phyloP scores from a whole-genome alignment of 192 early-diverging fungal genomes.

The Backusella tuberculispora region DNA sequence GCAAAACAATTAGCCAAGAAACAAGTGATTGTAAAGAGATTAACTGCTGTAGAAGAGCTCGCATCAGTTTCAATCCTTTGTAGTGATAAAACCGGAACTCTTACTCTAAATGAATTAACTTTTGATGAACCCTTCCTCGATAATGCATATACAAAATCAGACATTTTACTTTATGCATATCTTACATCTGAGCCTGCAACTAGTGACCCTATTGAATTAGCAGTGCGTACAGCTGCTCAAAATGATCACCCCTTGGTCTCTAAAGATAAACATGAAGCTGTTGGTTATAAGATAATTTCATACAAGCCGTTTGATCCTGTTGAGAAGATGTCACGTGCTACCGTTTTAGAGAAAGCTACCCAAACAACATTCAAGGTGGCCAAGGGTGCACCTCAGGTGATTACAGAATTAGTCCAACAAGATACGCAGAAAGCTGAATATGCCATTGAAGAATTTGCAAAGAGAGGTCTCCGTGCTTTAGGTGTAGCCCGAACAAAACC shows the following conservation, averaged over 20 bases:
- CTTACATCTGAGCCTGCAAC: conserved; percentile 73
- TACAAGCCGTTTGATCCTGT: conserved; percentile 78
- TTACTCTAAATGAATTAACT: conserved; percentile 76
- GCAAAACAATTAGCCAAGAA: conserved; percentile 71
- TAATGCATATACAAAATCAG: conserved; percentile 48
- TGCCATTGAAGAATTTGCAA: conserved; percentile 63
- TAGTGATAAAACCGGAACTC: conserved; percentile 75
- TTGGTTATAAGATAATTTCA: conserved; percentile 66
- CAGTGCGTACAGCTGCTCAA: conserved; percentile 69
- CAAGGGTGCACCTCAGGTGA: conserved; percentile 81
- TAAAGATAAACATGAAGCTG: conserved; percentile 54
- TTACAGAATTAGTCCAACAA: conserved; percentile 55
- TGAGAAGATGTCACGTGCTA: conserved; percentile 72
- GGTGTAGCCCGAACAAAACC: conserved; percentile 67
- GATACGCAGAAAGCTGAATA: conserved; percentile 51
- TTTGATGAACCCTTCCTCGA: conserved; percentile 72
- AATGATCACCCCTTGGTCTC: conserved; percentile 50
- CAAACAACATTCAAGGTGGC: conserved; percentile 60
- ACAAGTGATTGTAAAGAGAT: conserved; percentile 78
- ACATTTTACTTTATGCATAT: conserved; percentile 68
- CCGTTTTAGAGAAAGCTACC: conserved; percentile 52
- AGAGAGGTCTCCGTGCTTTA: conserved; percentile 70
- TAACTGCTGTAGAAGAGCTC: conserved; percentile 81
- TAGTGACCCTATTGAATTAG: conserved; percentile 74
- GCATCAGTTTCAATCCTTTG: conserved; percentile 72